Base-by-base conservation (phyloP, 257 asterid genomes). In the Nemophila menziesii region DNA sequence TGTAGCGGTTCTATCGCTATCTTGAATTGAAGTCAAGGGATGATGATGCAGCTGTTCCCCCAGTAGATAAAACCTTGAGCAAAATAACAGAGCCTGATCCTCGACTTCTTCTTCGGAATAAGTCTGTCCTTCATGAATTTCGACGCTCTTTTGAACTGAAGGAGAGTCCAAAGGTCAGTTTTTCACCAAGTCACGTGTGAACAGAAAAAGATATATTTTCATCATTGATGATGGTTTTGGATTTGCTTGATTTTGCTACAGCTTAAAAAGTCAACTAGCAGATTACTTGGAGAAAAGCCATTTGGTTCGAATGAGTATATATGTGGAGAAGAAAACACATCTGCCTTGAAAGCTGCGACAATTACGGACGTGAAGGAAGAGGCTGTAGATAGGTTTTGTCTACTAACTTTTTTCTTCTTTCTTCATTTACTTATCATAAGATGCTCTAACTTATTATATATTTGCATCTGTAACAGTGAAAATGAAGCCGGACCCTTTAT, bases 11-110 rank as follows among this genome's bases (percentile, higher is more conserved):
- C 50, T 89, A 78, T 56, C 80, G 63, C 22, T 40, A 72, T 57
- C 85, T 84, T 54, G 93, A 89, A 63, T 51, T 84, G 80, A 89
- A 66, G 63, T 84, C 95, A 20, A 84, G 70, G 78, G 80, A 76
- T 60, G 75, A 62, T 39, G 58, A 71, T 71, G 87, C 96, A 49
- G 69, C 69, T 58, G 58, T 84, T 43, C 94, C 98, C 58, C 96
- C 85, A 29, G 78, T 84, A 49, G 93, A 89, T 56, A 92, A 76
- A 43, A 75, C 92, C 44, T 93, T 89, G 39, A 65, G 68, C 66
- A 74, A 54, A 65, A 84, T 78, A 57, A 89, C 77, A 20, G 92
- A 76, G 56, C 90, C 87, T 49, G 94, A 84, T 65, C 65, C 77
- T 23, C 84, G 76, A 48, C 74, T 84, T 48, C 56, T 68, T 51